A percentile compares a stretch with the other conserved stretches of the same genome.
Conservation (phyloP, 2,329 filamentous ascomycete genomes). For the Pezizomycotina sp. region DNA sequence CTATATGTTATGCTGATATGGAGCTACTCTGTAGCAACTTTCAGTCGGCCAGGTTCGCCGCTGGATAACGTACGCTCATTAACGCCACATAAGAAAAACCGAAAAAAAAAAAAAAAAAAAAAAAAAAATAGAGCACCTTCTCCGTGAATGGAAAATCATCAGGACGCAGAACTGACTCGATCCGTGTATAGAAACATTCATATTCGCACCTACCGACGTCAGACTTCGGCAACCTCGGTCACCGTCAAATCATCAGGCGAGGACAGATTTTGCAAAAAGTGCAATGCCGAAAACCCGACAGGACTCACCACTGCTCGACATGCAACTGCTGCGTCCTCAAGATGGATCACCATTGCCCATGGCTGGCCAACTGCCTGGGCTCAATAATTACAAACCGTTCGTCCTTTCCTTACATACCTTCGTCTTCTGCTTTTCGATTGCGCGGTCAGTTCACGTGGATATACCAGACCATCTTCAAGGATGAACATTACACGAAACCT, state of each 20-base stretch:
- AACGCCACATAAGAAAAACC: too few relatives aligned
- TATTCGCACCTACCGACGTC: conserved; percentile 72
- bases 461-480: conserved; percentile 61
- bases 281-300: conserved; percentile 87
- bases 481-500: conserved; percentile 52
- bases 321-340: conserved; percentile 90
- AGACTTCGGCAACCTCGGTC: conserved; percentile 51
- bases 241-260: conserved; percentile 87
- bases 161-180: too few relatives aligned
- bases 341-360: conserved; percentile 99
- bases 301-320: conserved; percentile 89
- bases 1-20: conserved; percentile 69
- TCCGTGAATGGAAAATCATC: too few relatives aligned
- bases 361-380: conserved; percentile 90
- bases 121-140: too few relatives aligned
- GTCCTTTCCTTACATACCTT: conserved; percentile 87
- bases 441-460: conserved; percentile 62
- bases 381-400: conserved; percentile 92
- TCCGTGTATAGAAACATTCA: conserved; percentile 36
- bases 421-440: conserved; percentile 70
- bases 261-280: conserved; percentile 90
- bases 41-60: conserved; percentile 68
- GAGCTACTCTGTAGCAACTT: conserved; percentile 84
- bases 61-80: conserved; percentile 25
- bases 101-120: too few relatives aligned